These are phyloP conservation scores for Dryadomyces quercivorus DNA, from an alignment of 2,329 filamentous ascomycete genomes.

Conservation along the genomic window DNA sequence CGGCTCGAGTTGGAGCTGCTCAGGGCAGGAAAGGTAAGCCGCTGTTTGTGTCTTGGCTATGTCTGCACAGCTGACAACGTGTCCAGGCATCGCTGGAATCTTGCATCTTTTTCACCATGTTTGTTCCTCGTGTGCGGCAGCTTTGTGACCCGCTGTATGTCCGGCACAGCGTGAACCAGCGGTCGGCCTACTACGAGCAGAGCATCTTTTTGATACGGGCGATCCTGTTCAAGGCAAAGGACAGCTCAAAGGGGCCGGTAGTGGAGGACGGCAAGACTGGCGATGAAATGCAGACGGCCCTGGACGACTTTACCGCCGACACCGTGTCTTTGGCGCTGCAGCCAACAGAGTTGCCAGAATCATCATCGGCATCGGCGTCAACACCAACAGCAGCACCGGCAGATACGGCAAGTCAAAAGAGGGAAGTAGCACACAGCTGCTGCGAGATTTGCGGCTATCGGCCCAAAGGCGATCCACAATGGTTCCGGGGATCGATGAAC, in stretches of 20 bases:
- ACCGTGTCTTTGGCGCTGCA: neutral
- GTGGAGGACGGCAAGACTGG: no score
- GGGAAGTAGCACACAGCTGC: conserved; percentile 25
- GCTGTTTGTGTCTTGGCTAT: neutral
- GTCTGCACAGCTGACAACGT: conserved; percentile 1
- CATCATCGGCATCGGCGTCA: neutral
- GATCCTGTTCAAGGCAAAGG: neutral
- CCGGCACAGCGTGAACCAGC: conserved; percentile 18
- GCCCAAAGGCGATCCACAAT: conserved; percentile 42
- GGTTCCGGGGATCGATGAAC: conserved; percentile 46
- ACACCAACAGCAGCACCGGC: neutral
- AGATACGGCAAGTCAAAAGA: conserved; percentile 1
- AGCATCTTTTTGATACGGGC: conserved; percentile 27
- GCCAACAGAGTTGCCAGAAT: no score
- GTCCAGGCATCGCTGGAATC: conserved; percentile 21
- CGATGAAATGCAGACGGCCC: no score
- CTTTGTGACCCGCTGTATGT: conserved; percentile 33
- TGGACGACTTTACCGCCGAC: no score
- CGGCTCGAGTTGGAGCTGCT: conserved; percentile 39
- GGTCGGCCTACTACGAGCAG: conserved; percentile 28
- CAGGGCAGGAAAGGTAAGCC: conserved; percentile 35
- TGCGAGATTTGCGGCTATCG: conserved; percentile 43
- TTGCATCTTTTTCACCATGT: conserved; percentile 27
- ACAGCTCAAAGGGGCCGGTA: no score
- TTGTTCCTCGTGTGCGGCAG: conserved; percentile 25